A percentile compares a stretch with the other conserved stretches of the same genome.
phyloP scores from a whole-genome alignment of 352 stramenopile species.

The Phytophthora crassamura region DNA sequence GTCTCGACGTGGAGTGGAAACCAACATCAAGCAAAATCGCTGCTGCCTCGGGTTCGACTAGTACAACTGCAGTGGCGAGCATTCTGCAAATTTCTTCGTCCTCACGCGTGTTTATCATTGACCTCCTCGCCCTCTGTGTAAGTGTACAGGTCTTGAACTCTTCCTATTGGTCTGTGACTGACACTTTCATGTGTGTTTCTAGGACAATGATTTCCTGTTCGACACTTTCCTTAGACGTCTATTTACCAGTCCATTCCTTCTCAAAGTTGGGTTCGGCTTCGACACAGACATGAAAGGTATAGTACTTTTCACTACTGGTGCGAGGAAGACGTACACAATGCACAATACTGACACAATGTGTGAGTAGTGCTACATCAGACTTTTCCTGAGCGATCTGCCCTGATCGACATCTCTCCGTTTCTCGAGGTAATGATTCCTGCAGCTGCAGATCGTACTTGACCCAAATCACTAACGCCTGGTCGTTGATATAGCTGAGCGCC shows the following conservation, averaged over 20 bases:
- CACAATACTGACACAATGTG: not conserved
- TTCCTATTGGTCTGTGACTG: not conserved
- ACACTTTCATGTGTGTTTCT: not conserved
- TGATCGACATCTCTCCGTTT: constrained; percentile 50
- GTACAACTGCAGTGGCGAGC: constrained; percentile 50
- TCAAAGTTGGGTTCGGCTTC: constrained; percentile 80
- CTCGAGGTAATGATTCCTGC: constrained; percentile 41
- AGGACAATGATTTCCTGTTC: constrained; percentile 61
- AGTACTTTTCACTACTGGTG: not conserved
- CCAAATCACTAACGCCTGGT: constrained; percentile 2
- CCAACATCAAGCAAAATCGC: constrained; percentile 54
- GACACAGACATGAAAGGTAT: constrained; percentile 75
- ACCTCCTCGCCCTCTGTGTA: constrained; percentile 66
- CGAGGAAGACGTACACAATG: too few relatives aligned
- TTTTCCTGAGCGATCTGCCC: constrained; percentile 57
- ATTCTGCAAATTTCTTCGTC: constrained; percentile 68
- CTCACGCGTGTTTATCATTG: constrained; percentile 62
- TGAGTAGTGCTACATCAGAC: constrained; percentile 69
- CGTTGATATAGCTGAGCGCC: constrained; percentile 36
- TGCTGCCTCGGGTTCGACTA: constrained; percentile 26
- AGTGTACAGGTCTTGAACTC: constrained; percentile 1
- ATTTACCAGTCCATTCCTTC: constrained; percentile 36
- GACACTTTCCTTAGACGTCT: constrained; percentile 49
- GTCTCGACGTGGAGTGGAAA: constrained; percentile 79
- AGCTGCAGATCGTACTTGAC: too few relatives aligned